Conservation (phyloP, 2,329 filamentous ascomycete genomes). For the Fusarium liriodendri region DNA sequence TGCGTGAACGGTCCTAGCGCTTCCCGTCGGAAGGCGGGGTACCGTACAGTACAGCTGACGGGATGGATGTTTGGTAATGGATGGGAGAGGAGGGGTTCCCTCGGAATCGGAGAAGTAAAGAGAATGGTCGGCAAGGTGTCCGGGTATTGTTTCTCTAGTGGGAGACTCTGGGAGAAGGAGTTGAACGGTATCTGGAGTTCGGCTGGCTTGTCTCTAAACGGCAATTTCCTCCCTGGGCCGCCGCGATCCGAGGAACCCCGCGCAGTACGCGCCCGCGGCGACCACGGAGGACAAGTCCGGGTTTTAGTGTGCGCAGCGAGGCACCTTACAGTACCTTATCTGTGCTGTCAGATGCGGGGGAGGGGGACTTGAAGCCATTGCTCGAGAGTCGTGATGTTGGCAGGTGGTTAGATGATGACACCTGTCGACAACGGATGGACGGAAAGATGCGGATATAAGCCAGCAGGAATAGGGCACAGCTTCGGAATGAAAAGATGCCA, state of each 20-base stretch:
- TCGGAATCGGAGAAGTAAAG: constrained; percentile 18
- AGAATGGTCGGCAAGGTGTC: constrained; percentile 28
- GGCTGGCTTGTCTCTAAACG: constrained; percentile 33
- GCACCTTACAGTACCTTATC: not conserved
- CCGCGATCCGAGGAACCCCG: constrained; percentile 18
- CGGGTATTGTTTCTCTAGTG: constrained; percentile 31
- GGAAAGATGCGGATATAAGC: constrained; percentile 1
- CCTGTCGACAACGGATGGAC: not conserved
- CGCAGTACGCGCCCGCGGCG: constrained; percentile 17
- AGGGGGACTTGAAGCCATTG: constrained; percentile 3
- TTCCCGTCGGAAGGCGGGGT: constrained; percentile 8
- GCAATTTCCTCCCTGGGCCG: constrained; percentile 35
- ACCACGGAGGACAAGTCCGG: constrained; percentile 30
- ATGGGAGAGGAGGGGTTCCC: constrained; percentile 1
- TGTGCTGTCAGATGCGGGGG: constrained; percentile 25
- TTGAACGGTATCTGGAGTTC: not conserved
- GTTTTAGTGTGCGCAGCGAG: constrained; percentile 20
- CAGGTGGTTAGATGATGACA: not conserved
- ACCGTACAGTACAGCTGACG: not conserved
- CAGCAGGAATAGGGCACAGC: not conserved
- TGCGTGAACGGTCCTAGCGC: not conserved
- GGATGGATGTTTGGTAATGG: constrained; percentile 1
- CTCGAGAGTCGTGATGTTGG: not conserved
- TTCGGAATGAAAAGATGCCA: not conserved
- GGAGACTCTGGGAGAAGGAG: not conserved